Base-by-base conservation (phyloP, 495 filamentous ascomycete species). In the Durotheca rogersii region DNA sequence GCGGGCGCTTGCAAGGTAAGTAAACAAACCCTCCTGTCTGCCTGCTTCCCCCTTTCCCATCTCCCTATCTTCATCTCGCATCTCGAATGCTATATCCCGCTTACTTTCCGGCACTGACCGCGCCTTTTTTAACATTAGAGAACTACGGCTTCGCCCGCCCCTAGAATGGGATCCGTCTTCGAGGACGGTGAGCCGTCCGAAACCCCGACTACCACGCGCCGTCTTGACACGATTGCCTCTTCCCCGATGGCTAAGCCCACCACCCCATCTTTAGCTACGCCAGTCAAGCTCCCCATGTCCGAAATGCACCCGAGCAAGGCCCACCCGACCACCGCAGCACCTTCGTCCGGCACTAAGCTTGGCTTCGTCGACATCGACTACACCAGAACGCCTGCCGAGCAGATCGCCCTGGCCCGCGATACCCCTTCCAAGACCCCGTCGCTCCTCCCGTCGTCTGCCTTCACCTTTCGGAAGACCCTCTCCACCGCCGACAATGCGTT, bases 281-380 rank as follows among this genome's bases (percentile, higher is more conserved):
- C 77, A 6, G 51, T 74, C 21, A 81, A 81, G 60, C 81, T 84
- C 3, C 68, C 83, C 34, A 73, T 72, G 42, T 77, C 81, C 25
- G 86, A 89, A 61, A 89, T 89, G 85, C 87, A 90, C 60, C 87
- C 87, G 30, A 86, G 81, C 76, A 85, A 85, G 62, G 80, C 75
- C 21, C 86, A 86, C 40, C 72, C 77, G 21, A 89, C 82, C 56
- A 89, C 84, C 50, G 79, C 78, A n/a, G 72, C 84, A 25, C 77
- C 78, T 3, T 85, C 86, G 35, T 83, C 84, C 0, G 85, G 79
- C 15, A 64, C 87, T 34, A 72, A 84, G 31, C 70, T 87, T 38
- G 85, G 86, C 3, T 88, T 88, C 64, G 76, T 77, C 38, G 82
- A 86, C 46, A 75, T 88, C 53, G 72, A 60, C 62, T 63, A 45